These are phyloP conservation scores for Diplocarpon rosae DNA, from an alignment of 2,329 filamentous ascomycete species.

Conservation along the genomic window DNA sequence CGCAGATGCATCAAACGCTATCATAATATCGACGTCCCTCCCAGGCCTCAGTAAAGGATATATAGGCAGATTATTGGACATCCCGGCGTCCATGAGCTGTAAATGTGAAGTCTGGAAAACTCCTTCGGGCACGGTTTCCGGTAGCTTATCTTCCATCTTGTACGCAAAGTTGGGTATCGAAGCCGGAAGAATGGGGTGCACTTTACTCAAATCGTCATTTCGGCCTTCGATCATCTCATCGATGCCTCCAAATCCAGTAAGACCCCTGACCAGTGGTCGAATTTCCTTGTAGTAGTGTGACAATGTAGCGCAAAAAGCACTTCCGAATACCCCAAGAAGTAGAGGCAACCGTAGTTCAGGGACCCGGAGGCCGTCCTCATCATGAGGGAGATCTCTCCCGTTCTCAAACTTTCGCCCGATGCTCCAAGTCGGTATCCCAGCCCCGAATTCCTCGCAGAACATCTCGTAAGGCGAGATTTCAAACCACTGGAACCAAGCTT, in stretches of 20 bases:
- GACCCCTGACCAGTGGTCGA: constrained; percentile 63
- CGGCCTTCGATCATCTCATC: constrained; percentile 75
- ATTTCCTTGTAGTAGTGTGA: constrained; percentile 95
- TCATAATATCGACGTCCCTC: constrained; percentile 75
- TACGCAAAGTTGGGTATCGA: constrained; percentile 82
- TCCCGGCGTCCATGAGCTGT: constrained; percentile 90
- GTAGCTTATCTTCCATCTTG: constrained; percentile 66
- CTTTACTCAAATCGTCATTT: constrained; percentile 75
- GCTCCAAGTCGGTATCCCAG: constrained; percentile 92
- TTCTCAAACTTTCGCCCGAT: constrained; percentile 72
- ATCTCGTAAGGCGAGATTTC: constrained; percentile 92
- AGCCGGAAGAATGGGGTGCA: constrained; percentile 90
- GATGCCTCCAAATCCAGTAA: constrained; percentile 65
- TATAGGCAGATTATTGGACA: constrained; percentile 96
- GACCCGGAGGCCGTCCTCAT: constrained; percentile 56
- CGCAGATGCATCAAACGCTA: constrained; percentile 85
- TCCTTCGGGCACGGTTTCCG: constrained; percentile 65
- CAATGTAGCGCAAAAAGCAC: constrained; percentile 88
- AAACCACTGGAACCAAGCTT: constrained; percentile 97
- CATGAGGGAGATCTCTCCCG: constrained; percentile 54
- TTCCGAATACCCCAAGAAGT: constrained; percentile 90
- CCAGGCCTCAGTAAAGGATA: constrained; percentile 87
- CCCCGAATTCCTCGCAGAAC: constrained; percentile 84
- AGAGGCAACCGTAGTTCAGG: constrained; percentile 78
- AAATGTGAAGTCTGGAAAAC: constrained; percentile 62